These are phyloP conservation scores for Chalciporus sphaerocephalus DNA, from an alignment of 768 basidiomycete species.

Conservation along the genomic window DNA sequence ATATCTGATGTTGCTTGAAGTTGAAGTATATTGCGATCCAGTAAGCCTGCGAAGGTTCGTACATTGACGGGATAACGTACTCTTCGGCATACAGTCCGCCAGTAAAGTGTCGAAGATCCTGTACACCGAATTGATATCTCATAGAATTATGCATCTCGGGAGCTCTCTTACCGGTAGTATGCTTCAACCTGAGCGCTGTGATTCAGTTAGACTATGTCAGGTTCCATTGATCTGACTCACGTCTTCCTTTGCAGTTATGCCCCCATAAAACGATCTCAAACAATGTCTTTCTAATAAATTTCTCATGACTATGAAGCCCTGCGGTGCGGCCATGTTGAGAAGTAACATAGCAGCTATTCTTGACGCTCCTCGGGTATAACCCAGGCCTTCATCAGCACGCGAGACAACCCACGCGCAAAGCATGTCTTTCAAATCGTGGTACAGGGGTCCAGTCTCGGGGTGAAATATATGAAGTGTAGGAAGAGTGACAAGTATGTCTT, in stretches of 20 bases:
- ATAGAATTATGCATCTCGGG: not conserved
- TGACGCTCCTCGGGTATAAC: constrained; percentile 64
- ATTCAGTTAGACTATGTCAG: constrained; percentile 28
- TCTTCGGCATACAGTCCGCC: constrained; percentile 91
- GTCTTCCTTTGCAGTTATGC: constrained; percentile 64
- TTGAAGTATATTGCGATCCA: constrained; percentile 74
- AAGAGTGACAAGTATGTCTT: constrained; percentile 70
- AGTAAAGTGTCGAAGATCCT: constrained; percentile 91
- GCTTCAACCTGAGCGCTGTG: constrained; percentile 65
- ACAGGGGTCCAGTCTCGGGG: constrained; percentile 70
- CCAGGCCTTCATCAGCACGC: constrained; percentile 75
- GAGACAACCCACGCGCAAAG: constrained; percentile 85
- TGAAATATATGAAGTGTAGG: constrained; percentile 80
- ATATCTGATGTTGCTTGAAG: constrained; percentile 90
- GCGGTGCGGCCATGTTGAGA: constrained; percentile 70
- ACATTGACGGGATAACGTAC: constrained; percentile 39
- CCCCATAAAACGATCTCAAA: constrained; percentile 80
- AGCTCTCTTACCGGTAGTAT: constrained; percentile 69
- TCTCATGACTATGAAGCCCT: constrained; percentile 78
- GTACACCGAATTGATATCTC: constrained; percentile 9
- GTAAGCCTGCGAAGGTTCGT: not conserved
- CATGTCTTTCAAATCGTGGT: constrained; percentile 78
- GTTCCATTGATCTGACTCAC: constrained; percentile 44
- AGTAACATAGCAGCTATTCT: constrained; percentile 84
- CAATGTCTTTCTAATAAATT: constrained; percentile 85